These are phyloP conservation scores for Akanthomyces uredinophilus DNA, from an alignment of 2,329 filamentous ascomycete species.

Conservation along the genomic window DNA sequence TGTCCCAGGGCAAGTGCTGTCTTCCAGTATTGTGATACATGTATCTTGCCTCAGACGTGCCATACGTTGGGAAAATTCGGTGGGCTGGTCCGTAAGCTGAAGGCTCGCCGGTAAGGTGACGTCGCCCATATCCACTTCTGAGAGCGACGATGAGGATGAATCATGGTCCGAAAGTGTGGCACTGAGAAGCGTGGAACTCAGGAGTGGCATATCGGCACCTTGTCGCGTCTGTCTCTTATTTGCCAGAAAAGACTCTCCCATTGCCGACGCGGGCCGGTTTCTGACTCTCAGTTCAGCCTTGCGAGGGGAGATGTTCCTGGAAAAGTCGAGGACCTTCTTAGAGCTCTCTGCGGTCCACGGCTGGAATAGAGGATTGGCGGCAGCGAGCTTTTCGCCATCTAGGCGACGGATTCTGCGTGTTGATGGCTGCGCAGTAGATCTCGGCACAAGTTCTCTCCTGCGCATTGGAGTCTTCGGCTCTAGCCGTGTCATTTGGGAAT, in stretches of 20 bases:
- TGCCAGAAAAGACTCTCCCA: background rate
- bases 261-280: background rate
- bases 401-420: conserved; percentile 29
- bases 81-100: conserved; percentile 5
- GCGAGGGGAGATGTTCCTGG: conserved; percentile 8
- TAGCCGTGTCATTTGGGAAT: background rate
- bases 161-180: background rate
- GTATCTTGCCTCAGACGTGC: conserved; percentile 5
- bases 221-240: background rate
- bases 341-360: conserved; percentile 25
- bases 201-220: background rate
- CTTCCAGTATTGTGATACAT: conserved; percentile 10
- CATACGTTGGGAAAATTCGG: conserved; percentile 8
- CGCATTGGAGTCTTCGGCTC: conserved; percentile 7
- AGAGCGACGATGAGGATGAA: conserved; percentile 1
- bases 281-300: conserved; percentile 1
- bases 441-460: conserved; percentile 22
- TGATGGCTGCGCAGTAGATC: conserved; percentile 21
- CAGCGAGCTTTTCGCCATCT: conserved; percentile 18
- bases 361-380: conserved; percentile 28
- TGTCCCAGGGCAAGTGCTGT: background rate
- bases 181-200: background rate
- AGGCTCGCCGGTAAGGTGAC: conserved; percentile 12
- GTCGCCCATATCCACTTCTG: conserved; percentile 11
- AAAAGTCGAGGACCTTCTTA: conserved; percentile 17